Conservation (phyloP, 2,329 filamentous ascomycete genomes). For the Podosphaera xanthii region DNA sequence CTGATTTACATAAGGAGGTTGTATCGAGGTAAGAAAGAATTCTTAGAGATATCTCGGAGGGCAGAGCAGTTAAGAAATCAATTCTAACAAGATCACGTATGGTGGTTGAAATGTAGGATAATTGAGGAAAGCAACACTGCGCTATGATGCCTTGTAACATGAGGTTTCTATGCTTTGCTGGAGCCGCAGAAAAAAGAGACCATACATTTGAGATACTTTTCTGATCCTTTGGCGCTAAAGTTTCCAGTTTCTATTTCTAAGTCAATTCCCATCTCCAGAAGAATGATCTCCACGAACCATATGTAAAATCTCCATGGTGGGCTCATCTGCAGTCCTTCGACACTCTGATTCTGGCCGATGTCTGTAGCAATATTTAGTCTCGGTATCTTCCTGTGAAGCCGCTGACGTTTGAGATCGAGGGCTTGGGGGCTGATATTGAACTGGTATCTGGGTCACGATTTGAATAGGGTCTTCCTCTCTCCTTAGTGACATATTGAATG, state of each 20-base stretch:
- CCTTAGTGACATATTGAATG: background rate
- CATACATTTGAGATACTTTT: constrained; percentile 93
- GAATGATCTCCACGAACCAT: constrained; percentile 31
- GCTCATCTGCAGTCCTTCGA: constrained; percentile 75
- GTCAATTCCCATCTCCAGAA: constrained; percentile 3
- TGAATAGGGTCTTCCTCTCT: background rate
- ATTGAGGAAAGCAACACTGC: constrained; percentile 91
- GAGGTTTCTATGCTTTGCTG: constrained; percentile 76
- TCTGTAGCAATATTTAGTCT: constrained; percentile 87
- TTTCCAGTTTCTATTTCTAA: constrained; percentile 46
- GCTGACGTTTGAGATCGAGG: constrained; percentile 20
- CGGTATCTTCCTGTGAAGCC: constrained; percentile 29
- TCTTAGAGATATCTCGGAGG: constrained; percentile 77
- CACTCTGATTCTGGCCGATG: constrained; percentile 90
- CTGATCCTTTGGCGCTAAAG: constrained; percentile 62
- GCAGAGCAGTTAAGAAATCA: constrained; percentile 78
- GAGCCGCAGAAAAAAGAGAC: constrained; percentile 91
- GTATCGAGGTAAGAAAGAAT: constrained; percentile 87
- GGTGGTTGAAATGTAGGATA: constrained; percentile 76
- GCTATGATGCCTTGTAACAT: constrained; percentile 94
- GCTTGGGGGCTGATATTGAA: constrained; percentile 62
- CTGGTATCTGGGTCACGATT: constrained; percentile 52
- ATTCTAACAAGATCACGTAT: constrained; percentile 92
- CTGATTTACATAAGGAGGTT: constrained; percentile 80
- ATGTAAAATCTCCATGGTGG: constrained; percentile 88